Evolutionary conservation across 2,329 filamentous ascomycete genomes (phyloP).

Genomic region (Leptographium galeiforme): DNA sequence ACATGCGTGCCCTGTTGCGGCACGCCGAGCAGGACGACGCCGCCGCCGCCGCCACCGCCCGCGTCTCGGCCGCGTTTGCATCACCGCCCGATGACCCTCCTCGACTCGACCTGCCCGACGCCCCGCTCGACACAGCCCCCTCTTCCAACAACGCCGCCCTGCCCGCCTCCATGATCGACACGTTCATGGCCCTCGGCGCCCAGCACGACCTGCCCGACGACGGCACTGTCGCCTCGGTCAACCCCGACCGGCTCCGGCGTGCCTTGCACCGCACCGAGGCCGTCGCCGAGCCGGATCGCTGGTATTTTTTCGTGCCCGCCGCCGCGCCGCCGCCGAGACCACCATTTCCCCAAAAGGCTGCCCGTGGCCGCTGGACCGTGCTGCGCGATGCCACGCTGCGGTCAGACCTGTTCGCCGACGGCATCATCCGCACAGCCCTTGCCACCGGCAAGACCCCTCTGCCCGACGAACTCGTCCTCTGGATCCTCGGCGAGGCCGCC

Average conservation of each 20-base stretch:
- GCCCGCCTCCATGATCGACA: slow-evolving; percentile 18
- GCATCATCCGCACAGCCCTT: slow-evolving; percentile 42
- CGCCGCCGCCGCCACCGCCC: slow-evolving; percentile 40
- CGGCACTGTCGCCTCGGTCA: not conserved
- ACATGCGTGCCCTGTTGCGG: slow-evolving; percentile 47
- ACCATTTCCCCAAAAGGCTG: slow-evolving; percentile 25
- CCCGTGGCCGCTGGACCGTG: slow-evolving; percentile 30
- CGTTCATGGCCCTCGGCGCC: slow-evolving; percentile 11
- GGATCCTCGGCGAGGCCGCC: slow-evolving; percentile 50
- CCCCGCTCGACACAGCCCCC: slow-evolving; percentile 15
- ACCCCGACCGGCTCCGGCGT: slow-evolving; percentile 26
- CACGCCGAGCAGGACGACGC: slow-evolving; percentile 46
- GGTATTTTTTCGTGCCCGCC: slow-evolving; percentile 33
- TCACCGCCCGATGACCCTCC: not conserved
- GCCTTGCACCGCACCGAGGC: slow-evolving; percentile 38
- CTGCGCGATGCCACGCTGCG: slow-evolving; percentile 35
- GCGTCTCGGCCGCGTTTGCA: slow-evolving; percentile 23
- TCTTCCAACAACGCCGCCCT: slow-evolving; percentile 3
- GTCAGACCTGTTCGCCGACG: slow-evolving; percentile 47
- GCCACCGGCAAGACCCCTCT: slow-evolving; percentile 22
- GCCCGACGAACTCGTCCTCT: slow-evolving; percentile 51
- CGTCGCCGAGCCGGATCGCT: slow-evolving; percentile 22
- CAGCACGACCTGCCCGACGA: not conserved
- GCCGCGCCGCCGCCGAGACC: slow-evolving; percentile 12
- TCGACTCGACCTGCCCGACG: slow-evolving; percentile 11